Base-by-base conservation (phyloP, 2,329 filamentous ascomycete species). In the Calonectria crousiana region DNA sequence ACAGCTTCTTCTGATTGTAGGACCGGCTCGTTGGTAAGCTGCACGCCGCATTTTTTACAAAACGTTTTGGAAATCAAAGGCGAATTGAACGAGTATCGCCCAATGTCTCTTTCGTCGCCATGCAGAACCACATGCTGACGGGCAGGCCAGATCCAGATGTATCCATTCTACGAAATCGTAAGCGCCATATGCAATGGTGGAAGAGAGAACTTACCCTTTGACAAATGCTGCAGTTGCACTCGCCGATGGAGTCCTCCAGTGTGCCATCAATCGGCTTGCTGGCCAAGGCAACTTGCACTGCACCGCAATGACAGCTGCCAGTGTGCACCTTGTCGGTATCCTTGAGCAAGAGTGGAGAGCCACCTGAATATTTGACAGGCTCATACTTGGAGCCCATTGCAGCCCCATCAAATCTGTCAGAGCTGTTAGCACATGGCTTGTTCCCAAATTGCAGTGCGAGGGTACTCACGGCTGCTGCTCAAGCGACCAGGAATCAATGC, bases 211-310 rank as follows among this genome's bases (percentile, higher is more conserved):
- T 78, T 81, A 87, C 86, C 65, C 86, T 82, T 52, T 81, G 79
- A 80, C 88, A 90, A 76, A 86, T 84, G 78, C 88, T 90, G 84
- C 89, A 90, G 79, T 89, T 88, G 82, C 89, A 90, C 66, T 89
- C 86, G 1, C 82, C 30, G 6, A 85, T 74, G 1, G 16, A 66
- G 16, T 83, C 83, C 4, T 80, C 69, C 34, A 75, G 83, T 14
- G 79, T 85, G 78, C 81, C 83, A 77, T 87, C 84, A 13, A 90
- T 77, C 1, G 87, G 84, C 75, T 85, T 85, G 71, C 83, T 83
- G 66, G 83, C 84, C 44, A 89, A 51, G 1, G 87, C 86, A 1
- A 89, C 69, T 20, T 82, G 86, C 30, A 90, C 83, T 26, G 85
- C 85, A 34, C 89, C 89, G 79, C 89, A 91, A 81, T 90, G 89